Conservation (phyloP, 108 stramenopile genomes). For the Stephanodiscus minutulus region DNA sequence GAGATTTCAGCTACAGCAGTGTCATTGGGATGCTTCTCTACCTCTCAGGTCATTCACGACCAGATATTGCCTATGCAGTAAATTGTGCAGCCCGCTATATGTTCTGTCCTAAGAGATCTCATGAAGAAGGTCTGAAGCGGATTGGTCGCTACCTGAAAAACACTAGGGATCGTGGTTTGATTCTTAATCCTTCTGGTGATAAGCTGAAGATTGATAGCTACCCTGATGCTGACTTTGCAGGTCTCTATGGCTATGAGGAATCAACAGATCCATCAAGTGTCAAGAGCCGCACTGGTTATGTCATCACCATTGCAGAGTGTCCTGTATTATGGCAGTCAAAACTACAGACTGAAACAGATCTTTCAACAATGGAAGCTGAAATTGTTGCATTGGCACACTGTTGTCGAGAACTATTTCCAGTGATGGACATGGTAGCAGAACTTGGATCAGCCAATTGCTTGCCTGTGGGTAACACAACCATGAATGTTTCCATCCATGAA, state of each 20-base stretch:
- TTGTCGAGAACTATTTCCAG: not conserved
- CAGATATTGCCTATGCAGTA: no score
- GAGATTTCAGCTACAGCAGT: not conserved
- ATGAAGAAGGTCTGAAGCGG: no score
- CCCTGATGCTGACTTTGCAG: not conserved
- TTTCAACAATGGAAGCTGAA: constrained; percentile 2
- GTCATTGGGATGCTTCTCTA: constrained; percentile 15
- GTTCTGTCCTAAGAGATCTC: no score
- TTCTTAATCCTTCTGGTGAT: not conserved
- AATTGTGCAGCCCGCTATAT: no score
- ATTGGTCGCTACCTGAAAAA: no score
- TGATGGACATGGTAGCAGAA: not conserved
- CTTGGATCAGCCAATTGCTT: not conserved
- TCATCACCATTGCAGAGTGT: not conserved
- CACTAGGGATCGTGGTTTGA: not conserved
- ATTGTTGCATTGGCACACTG: not conserved
- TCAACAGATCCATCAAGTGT: not conserved
- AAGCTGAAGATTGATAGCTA: not conserved
- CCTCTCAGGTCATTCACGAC: not conserved
- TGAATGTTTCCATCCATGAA: not conserved
- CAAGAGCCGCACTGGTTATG: not conserved
- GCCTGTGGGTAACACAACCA: not conserved
- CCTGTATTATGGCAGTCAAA: not conserved
- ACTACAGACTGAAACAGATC: not conserved
- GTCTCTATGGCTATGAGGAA: not conserved